These are phyloP conservation scores for Symbiodinium natans DNA, from an alignment of 73 alveolate genomes.

Conservation along the genomic window DNA sequence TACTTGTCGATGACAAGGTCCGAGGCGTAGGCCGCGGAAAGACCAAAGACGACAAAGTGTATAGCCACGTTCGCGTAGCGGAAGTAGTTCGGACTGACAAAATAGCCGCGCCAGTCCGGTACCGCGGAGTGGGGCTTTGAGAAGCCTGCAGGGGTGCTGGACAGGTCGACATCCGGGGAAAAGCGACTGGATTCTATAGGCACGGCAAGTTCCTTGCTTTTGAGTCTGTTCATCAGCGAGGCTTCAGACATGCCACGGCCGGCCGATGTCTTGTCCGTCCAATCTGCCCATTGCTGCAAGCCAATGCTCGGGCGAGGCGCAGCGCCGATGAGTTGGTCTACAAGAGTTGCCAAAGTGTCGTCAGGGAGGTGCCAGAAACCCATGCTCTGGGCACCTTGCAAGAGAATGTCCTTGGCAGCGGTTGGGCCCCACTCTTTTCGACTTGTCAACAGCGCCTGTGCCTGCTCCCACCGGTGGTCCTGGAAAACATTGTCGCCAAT, in stretches of 20 bases:
- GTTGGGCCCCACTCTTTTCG: neutral
- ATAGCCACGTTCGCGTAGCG: constrained; percentile 2
- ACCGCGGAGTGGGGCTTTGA: constrained; percentile 10
- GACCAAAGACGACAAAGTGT: constrained; percentile 13
- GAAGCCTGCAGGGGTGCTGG: neutral
- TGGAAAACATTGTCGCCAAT: constrained; percentile 19
- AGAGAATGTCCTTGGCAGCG: constrained; percentile 23
- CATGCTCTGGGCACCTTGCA: constrained; percentile 15
- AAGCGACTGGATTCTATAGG: neutral
- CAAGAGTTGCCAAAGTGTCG: neutral
- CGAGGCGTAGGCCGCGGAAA: constrained; percentile 44
- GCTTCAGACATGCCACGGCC: neutral
- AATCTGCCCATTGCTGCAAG: neutral
- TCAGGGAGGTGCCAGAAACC: neutral
- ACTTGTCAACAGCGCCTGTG: neutral
- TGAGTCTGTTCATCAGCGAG: neutral
- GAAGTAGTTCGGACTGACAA: constrained; percentile 67
- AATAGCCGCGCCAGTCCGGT: constrained; percentile 60
- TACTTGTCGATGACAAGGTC: constrained; percentile 59
- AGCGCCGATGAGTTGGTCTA: neutral
- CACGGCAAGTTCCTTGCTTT: neutral
- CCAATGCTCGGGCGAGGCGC: neutral
- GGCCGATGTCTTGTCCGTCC: neutral
- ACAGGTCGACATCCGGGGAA: neutral
- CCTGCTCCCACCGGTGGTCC: constrained; percentile 31